These are phyloP conservation scores for Beta corolliflora DNA, from an alignment of 179 eudicot species.

Conservation along the genomic window DNA sequence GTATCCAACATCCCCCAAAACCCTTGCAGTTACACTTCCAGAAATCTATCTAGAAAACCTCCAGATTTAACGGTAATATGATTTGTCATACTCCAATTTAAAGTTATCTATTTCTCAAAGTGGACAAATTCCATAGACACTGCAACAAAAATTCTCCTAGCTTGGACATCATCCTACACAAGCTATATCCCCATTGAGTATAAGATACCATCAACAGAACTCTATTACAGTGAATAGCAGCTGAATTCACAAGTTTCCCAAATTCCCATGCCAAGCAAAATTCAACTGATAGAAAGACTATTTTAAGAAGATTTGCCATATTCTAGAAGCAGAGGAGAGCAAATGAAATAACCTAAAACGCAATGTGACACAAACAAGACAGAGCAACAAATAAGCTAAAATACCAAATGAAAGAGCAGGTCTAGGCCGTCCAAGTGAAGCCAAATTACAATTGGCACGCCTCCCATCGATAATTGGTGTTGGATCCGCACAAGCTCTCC, in stretches of 20 bases:
- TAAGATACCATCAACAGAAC: neutral
- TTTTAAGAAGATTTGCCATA: neutral
- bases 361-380: slow-evolving; percentile 4
- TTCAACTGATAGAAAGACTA: neutral
- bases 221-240: neutral
- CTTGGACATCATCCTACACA: no score
- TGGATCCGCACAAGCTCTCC: slow-evolving; percentile 84
- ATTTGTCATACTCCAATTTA: no score
- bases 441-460: slow-evolving; percentile 91
- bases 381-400: neutral
- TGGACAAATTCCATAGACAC: no score
- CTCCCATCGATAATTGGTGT: slow-evolving; percentile 91
- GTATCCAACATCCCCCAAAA: neutral
- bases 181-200: no score
- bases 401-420: slow-evolving; percentile 74
- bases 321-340: neutral
- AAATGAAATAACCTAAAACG: neutral
- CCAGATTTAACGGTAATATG: no score
- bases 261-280: neutral
- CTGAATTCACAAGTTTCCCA: neutral
- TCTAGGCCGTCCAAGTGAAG: slow-evolving; percentile 84
- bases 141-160: no score
- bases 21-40: neutral
- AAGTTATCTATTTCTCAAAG: no score
- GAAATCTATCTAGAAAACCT: no score